These are phyloP conservation scores for Trichosporon sp. DNA, from an alignment of 1,284 basidiomycete genomes.

Conservation along the genomic window DNA sequence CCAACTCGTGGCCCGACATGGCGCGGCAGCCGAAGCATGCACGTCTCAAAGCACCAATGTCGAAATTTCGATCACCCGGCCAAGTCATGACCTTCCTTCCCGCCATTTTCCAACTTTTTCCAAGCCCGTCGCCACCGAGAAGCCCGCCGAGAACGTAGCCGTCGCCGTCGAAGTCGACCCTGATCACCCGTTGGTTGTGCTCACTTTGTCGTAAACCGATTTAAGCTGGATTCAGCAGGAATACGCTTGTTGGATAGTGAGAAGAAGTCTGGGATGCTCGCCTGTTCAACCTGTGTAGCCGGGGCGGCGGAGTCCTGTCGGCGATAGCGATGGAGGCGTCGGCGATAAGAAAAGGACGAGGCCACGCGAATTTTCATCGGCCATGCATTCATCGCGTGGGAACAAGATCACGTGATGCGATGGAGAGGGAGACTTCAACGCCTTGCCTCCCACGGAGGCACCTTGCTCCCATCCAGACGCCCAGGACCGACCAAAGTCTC, in stretches of 20 bases:
- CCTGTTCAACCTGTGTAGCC: background rate
- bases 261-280: background rate
- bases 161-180: background rate
- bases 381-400: background rate
- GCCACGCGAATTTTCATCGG: background rate
- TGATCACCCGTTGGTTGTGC: slow-evolving; percentile 3
- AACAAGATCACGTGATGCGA: no score
- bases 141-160: background rate
- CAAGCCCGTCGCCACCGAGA: background rate
- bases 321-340: background rate
- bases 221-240: slow-evolving; percentile 47
- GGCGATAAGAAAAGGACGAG: background rate
- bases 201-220: slow-evolving; percentile 44
- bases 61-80: background rate
- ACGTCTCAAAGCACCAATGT: background rate
- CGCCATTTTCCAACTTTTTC: background rate
- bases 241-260: slow-evolving; percentile 35
- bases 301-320: background rate
- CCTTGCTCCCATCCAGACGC: no score
- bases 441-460: background rate
- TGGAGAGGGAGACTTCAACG: no score
- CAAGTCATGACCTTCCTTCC: background rate
- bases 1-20: background rate
- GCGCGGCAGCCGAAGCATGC: background rate
- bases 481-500: background rate